A percentile compares a stretch with the other conserved stretches of the same genome.
Evolutionary conservation across 768 basidiomycete species (phyloP).

Genomic region (Trichaptum fuscoviolaceum): DNA sequence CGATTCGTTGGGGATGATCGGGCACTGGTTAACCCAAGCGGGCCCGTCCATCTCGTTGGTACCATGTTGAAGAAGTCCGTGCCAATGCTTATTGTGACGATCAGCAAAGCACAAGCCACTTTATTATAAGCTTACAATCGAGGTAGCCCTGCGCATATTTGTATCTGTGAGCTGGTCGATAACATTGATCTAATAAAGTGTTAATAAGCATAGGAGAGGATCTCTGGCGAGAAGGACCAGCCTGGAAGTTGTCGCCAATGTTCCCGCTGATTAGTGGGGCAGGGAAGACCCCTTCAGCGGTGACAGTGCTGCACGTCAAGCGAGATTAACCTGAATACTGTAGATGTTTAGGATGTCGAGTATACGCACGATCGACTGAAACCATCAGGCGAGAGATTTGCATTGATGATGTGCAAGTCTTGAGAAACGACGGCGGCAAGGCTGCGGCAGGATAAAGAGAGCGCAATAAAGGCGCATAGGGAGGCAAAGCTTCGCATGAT

Average conservation of each 20-base stretch:
- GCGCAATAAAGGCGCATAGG: not conserved
- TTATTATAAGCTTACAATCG: conserved; percentile 35
- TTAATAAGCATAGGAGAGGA: not conserved
- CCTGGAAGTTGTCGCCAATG: not conserved
- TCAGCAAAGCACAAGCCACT: not conserved
- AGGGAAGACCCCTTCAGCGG: not conserved
- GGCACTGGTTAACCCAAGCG: conserved; percentile 18
- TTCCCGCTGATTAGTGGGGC: not conserved
- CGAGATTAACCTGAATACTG: not conserved
- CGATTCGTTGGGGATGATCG: conserved; percentile 13
- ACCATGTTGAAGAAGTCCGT: conserved; percentile 16
- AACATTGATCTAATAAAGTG: conserved; percentile 34
- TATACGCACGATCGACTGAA: not conserved
- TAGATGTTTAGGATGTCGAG: not conserved
- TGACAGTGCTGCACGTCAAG: conserved; percentile 16
- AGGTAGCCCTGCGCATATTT: conserved; percentile 44
- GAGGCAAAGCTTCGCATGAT: not conserved
- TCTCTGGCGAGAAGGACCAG: too few species aligned
- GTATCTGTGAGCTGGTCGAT: conserved; percentile 37
- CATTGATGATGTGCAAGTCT: conserved; percentile 1
- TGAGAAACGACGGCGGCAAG: not conserved
- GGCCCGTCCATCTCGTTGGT: conserved; percentile 15
- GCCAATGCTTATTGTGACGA: conserved; percentile 16
- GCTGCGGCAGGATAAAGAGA: not conserved
- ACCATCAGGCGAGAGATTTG: conserved; percentile 1